Evolutionary conservation across 1,284 basidiomycete species (phyloP).

Genomic region (Malassezia slooffiae): DNA sequence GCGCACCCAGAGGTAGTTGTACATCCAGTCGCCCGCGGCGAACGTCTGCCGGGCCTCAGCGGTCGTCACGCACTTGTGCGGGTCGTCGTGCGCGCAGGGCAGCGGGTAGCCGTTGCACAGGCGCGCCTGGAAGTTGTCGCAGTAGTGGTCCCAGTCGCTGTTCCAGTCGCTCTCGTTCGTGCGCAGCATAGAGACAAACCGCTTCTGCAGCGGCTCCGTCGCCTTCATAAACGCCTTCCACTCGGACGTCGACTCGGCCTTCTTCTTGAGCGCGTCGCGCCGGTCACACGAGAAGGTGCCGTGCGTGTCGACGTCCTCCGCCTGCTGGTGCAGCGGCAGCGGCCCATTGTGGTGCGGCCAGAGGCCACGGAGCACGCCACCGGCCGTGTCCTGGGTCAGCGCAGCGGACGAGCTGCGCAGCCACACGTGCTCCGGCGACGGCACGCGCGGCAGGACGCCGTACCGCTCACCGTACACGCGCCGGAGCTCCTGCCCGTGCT

Average conservation of each 20-base stretch:
- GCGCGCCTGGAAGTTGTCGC: conserved; percentile 12
- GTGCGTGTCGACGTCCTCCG: conserved; percentile 5
- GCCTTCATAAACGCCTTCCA: conserved; percentile 7
- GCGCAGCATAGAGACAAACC: conserved; percentile 3
- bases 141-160: conserved; percentile 10
- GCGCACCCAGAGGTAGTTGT: conserved; percentile 11
- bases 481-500: conserved; percentile 8
- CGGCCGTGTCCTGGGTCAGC: conserved; percentile 6
- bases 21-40: conserved; percentile 11
- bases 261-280: background rate
- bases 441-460: background rate
- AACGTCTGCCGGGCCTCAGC: conserved; percentile 6
- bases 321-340: conserved; percentile 2
- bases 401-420: conserved; percentile 5
- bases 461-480: conserved; percentile 6
- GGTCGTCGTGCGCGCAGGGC: conserved; percentile 1
- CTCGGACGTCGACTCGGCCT: background rate
- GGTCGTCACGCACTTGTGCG: conserved; percentile 1
- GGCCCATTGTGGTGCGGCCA: conserved; percentile 1
- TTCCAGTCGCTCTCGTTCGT: conserved; percentile 10
- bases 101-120: conserved; percentile 12
- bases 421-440: background rate
- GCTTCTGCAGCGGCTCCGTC: conserved; percentile 2
- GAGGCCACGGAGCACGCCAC: conserved; percentile 8
- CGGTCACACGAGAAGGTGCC: conserved; percentile 6